These are phyloP conservation scores for Trichosanthes cucumerina DNA, from an alignment of 306 rosid genomes.

Conservation along the genomic window DNA sequence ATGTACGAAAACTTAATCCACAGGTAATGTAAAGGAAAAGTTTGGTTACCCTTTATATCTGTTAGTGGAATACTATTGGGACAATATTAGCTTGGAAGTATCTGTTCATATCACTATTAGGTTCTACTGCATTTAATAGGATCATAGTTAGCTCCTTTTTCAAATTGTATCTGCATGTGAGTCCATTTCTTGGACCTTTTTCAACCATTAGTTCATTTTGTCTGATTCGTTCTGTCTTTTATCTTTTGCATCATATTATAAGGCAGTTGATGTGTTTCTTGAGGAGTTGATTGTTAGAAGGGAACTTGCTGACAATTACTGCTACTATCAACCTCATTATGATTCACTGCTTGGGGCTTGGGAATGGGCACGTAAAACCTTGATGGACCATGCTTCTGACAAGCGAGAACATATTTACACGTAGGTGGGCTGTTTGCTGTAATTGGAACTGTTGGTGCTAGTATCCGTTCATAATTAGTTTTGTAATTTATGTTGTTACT, in stretches of 20 bases:
- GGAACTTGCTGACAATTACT: constrained; percentile 88
- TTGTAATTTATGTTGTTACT: constrained; percentile 1
- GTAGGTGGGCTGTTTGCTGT: constrained; percentile 30
- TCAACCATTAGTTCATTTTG: not conserved
- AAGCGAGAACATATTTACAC: constrained; percentile 63
- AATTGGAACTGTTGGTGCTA: not conserved
- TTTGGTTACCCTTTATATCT: not conserved
- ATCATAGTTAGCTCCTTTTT: not conserved
- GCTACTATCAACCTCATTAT: constrained; percentile 78
- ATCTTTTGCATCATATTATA: constrained; percentile 17
- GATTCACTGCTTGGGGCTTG: constrained; percentile 85
- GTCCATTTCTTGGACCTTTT: no score
- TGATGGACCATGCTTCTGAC: constrained; percentile 72
- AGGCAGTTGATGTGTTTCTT: constrained; percentile 74
- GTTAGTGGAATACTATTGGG: no score
- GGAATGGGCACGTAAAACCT: constrained; percentile 94
- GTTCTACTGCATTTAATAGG: not conserved
- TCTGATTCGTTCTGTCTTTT: constrained; percentile 2
- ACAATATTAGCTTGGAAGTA: not conserved
- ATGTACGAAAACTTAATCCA: constrained; percentile 30
- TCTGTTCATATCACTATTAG: not conserved
- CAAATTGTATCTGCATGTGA: not conserved
- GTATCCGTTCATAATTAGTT: constrained; percentile 14
- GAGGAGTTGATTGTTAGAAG: constrained; percentile 87
- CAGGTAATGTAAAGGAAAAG: constrained; percentile 26